A percentile compares a stretch with the other conserved stretches of the same genome.
Conservation (phyloP, 345 rosid species). For the Camelina sativa region DNA sequence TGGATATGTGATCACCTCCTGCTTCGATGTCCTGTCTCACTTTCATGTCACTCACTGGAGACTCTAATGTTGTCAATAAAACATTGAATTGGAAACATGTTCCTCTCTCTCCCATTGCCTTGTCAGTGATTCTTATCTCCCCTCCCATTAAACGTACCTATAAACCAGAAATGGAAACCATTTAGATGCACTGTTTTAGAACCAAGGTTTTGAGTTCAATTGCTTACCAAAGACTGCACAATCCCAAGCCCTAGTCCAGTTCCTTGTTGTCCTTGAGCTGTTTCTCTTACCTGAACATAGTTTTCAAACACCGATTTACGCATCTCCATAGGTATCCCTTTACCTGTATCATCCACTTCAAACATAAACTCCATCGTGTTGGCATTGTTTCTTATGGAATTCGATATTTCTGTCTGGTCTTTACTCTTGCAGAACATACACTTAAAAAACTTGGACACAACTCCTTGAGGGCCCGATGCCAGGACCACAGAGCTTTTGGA, state of each 20-base stretch:
- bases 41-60: constrained; percentile 24
- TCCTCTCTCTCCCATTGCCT: constrained; percentile 62
- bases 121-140: constrained; percentile 69
- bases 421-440: constrained; percentile 41
- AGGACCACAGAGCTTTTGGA: constrained; percentile 44
- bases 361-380: constrained; percentile 60
- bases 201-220: background rate
- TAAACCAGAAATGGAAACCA: background rate
- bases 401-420: constrained; percentile 30
- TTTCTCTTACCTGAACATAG: constrained; percentile 80
- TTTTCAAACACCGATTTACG: constrained; percentile 70
- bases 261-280: constrained; percentile 62
- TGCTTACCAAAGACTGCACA: constrained; percentile 81
- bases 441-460: constrained; percentile 30
- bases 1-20: constrained; percentile 34
- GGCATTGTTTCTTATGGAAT: constrained; percentile 30
- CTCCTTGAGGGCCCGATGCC: constrained; percentile 35
- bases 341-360: constrained; percentile 86
- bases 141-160: constrained; percentile 90
- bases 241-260: constrained; percentile 92
- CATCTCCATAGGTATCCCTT: constrained; percentile 78
- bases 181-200: constrained; percentile 6
- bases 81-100: constrained; percentile 81
- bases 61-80: constrained; percentile 42
- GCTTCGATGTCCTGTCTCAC: constrained; percentile 39